A percentile compares a stretch with the other conserved stretches of the same genome.
Evolutionary conservation across 2,329 filamentous ascomycete species (phyloP).

Genomic region (Beauveria caledonica): DNA sequence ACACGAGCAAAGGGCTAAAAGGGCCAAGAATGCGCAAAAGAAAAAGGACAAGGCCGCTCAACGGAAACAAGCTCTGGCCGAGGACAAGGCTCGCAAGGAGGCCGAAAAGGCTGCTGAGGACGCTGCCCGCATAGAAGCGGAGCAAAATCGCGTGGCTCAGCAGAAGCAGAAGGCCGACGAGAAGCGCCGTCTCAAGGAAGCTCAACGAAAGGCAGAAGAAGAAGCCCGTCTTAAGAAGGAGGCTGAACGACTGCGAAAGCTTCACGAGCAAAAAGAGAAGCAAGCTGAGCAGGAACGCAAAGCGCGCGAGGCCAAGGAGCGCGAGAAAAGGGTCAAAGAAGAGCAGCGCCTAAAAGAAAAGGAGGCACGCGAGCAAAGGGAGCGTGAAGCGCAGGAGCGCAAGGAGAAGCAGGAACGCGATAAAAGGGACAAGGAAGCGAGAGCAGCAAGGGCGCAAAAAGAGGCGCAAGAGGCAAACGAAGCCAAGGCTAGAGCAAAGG

Average conservation of each 20-base stretch:
- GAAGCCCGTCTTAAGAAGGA: conserved; percentile 82
- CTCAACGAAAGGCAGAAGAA: conserved; percentile 81
- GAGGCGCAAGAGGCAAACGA: conserved; percentile 45
- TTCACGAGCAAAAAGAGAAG: conserved; percentile 77
- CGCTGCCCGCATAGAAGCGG: conserved; percentile 63
- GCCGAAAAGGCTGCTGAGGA: conserved; percentile 87
- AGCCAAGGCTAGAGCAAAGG: conserved; percentile 57
- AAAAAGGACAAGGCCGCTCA: conserved; percentile 88
- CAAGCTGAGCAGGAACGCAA: conserved; percentile 83
- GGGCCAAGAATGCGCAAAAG: conserved; percentile 87
- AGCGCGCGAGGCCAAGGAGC: conserved; percentile 49
- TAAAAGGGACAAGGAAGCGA: conserved; percentile 53
- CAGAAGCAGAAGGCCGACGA: conserved; percentile 77
- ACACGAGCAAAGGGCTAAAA: conserved; percentile 80
- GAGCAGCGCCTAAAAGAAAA: conserved; percentile 74
- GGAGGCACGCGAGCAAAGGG: conserved; percentile 62
- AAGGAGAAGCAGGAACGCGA: conserved; percentile 53
- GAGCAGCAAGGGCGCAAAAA: conserved; percentile 49
- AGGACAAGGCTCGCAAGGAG: conserved; percentile 81
- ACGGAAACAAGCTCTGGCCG: conserved; percentile 82
- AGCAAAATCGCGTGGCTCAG: conserved; percentile 73
- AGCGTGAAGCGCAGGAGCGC: conserved; percentile 60
- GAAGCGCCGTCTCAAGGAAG: conserved; percentile 83
- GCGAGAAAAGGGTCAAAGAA: conserved; percentile 78
- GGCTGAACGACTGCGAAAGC: conserved; percentile 68